These are phyloP conservation scores for Vanilla planifolia DNA, from an alignment of 106 monocot genomes.

Conservation along the genomic window DNA sequence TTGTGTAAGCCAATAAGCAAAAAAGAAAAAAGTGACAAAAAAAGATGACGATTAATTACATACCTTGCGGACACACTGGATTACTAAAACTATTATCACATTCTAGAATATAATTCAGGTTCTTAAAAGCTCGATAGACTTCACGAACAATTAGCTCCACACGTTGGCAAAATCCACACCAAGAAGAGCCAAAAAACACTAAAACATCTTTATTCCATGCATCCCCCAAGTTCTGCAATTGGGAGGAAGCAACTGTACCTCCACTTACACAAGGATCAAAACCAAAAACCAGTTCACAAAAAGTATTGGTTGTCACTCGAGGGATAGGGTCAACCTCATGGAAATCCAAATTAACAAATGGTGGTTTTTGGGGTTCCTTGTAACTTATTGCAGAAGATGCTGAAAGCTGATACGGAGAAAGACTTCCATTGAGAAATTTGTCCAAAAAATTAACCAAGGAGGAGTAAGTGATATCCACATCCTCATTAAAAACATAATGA, in stretches of 20 bases:
- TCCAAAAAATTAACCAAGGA: slow-evolving; percentile 53
- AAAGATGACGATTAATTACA: no score
- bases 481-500: slow-evolving; percentile 57
- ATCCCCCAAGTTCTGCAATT: slow-evolving; percentile 13
- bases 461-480: slow-evolving; percentile 37
- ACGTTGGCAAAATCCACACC: slow-evolving; percentile 89
- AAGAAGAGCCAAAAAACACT: slow-evolving; percentile 75
- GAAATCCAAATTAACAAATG: slow-evolving; percentile 90
- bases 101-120: slow-evolving; percentile 20
- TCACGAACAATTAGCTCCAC: slow-evolving; percentile 87
- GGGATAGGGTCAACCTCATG: slow-evolving; percentile 76
- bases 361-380: slow-evolving; percentile 58
- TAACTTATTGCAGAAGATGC: slow-evolving; percentile 20
- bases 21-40: not conserved
- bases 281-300: slow-evolving; percentile 63
- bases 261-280: slow-evolving; percentile 25
- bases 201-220: slow-evolving; percentile 57
- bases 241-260: slow-evolving; percentile 3
- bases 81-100: slow-evolving; percentile 11
- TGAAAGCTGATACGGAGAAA: slow-evolving; percentile 61
- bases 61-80: slow-evolving; percentile 38
- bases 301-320: slow-evolving; percentile 40
- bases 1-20: no score
- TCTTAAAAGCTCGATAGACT: slow-evolving; percentile 61
- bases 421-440: slow-evolving; percentile 61